Conservation (phyloP, 2,329 filamentous ascomycete species). For the Fusarium sp. region DNA sequence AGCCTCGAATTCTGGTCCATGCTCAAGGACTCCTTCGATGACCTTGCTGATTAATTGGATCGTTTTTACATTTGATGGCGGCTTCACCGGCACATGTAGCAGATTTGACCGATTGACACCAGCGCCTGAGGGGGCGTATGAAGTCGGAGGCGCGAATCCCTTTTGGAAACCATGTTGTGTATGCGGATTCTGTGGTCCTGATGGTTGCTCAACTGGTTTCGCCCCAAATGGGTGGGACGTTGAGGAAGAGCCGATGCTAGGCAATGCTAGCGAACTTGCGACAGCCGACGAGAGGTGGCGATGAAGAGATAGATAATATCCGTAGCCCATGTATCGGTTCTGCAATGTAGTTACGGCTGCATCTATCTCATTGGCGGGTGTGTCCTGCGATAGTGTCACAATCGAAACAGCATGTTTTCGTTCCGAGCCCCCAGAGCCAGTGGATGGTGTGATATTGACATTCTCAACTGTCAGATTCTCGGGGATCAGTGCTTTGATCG, state of each 20-base stretch:
- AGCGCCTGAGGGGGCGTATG: conserved; percentile 66
- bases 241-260: conserved; percentile 54
- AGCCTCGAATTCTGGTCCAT: conserved; percentile 91
- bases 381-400: conserved; percentile 83
- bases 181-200: conserved; percentile 54
- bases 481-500: conserved; percentile 71
- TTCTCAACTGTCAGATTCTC: conserved; percentile 75
- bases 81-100: conserved; percentile 77
- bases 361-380: conserved; percentile 86
- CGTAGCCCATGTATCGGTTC: conserved; percentile 87
- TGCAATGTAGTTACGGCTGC: conserved; percentile 81
- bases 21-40: conserved; percentile 81
- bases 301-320: conserved; percentile 84
- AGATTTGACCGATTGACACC: conserved; percentile 62
- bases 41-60: conserved; percentile 89
- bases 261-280: conserved; percentile 59
- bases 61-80: conserved; percentile 82
- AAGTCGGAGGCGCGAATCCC: conserved; percentile 82
- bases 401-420: conserved; percentile 82
- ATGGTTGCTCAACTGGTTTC: conserved; percentile 68
- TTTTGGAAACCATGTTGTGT: conserved; percentile 63
- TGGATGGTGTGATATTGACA: conserved; percentile 76
- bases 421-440: conserved; percentile 67
- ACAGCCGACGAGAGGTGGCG: conserved; percentile 84
- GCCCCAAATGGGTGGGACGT: conserved; percentile 82